Percentiles rank a stretch among this genome's conserved stretches.
Conservation (phyloP, 805 yeast species). For the Wickerhamiella musiphila region DNA sequence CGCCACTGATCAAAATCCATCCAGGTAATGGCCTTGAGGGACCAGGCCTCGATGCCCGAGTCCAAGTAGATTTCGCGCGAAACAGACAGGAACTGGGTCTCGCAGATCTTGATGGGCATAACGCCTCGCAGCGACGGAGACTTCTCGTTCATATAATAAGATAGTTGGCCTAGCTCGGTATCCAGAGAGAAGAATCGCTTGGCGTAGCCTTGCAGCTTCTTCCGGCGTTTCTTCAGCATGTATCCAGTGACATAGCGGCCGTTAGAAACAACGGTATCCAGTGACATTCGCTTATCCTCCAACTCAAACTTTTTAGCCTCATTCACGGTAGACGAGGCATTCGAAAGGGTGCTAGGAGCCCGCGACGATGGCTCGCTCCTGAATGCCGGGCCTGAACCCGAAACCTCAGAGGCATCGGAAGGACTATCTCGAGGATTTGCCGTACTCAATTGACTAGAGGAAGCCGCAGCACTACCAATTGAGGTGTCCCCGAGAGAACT, state of each 20-base stretch:
- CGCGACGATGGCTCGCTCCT: too few species aligned
- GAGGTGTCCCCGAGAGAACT: too few species aligned
- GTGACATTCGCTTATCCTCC: too few species aligned
- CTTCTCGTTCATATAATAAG: conserved; percentile 57
- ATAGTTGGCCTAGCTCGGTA: conserved; percentile 62
- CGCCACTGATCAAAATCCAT: conserved; percentile 71
- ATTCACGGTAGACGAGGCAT: background rate
- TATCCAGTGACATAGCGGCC: conserved; percentile 51
- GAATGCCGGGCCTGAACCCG: too few species aligned
- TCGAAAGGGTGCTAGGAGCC: background rate
- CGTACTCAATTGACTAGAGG: too few species aligned
- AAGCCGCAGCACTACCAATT: too few species aligned
- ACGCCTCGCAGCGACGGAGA: conserved; percentile 72
- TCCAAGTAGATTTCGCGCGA: conserved; percentile 62
- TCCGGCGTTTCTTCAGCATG: conserved; percentile 62
- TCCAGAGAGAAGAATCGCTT: conserved; percentile 74
- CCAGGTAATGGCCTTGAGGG: conserved; percentile 46
- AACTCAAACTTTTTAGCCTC: too few species aligned
- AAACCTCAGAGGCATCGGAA: too few species aligned
- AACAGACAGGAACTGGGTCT: conserved; percentile 60
- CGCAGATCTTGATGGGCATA: conserved; percentile 70
- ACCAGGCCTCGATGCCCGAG: conserved; percentile 93
- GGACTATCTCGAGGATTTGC: too few species aligned
- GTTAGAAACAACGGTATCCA: too few species aligned
- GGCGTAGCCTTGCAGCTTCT: conserved; percentile 71